Base-by-base conservation (phyloP, 495 filamentous ascomycete genomes). In the Penicillium maclennaniae region DNA sequence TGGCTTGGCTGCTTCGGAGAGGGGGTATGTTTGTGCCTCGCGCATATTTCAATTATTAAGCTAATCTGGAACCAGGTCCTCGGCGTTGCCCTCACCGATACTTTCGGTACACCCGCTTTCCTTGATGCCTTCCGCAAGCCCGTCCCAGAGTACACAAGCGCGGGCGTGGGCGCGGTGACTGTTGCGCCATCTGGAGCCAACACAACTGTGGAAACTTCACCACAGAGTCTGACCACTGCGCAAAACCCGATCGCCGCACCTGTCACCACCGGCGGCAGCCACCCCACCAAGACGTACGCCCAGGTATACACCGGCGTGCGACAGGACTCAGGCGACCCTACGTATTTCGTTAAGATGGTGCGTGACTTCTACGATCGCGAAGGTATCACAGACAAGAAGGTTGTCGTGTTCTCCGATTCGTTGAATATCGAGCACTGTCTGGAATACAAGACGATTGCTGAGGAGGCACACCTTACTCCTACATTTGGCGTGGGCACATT, bases 381-480 rank as follows among this genome's bases (percentile, higher is more conserved):
- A 45, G 84, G 85, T 3, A 88, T 97, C 66, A 83, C 71, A 26
- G 88, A 88, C 3, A 86, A 84, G 73, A 98, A 97, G 77, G 87
- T 82, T 0, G 87, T 97, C 41, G 93, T 97, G n/a, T 98, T 97
- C 67, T 98, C 93, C 3, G 93, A 98, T 70, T 93, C 89, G 6
- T 74, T 98, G 34, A 85, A 97, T 59, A 88, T 97, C 50, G 91
- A 96, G 15, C 83, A 84, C 38, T 97, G 95, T 65, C 70, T 97
- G 23, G 83, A 93, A 67, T 98, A 97, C 72, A 92, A 91, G 72
- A 66, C 80, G 26, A 80, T 86, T 39, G 84, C 91, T 1, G 90
- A 96, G 45, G 81, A 84, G 38, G 83, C 86, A 7, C 87, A 88
- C 39, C 91, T 98, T 67, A 79, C 81, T 41, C 85, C 90, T 17